These are phyloP conservation scores for Psidium friedrichsthalianum DNA, from an alignment of 345 rosid genomes.

Conservation along the genomic window DNA sequence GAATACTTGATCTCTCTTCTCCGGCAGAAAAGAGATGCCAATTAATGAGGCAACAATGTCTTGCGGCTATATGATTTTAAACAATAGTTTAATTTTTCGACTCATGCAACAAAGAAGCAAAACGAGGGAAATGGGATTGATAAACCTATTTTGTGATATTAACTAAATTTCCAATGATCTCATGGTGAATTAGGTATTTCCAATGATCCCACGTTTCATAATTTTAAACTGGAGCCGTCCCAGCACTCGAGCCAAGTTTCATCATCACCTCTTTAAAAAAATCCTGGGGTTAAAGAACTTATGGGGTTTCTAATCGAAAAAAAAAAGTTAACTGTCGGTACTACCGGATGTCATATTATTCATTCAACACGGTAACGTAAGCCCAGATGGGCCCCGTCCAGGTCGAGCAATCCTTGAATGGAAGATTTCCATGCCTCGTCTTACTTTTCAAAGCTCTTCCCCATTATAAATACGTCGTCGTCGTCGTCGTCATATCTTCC, in stretches of 20 bases:
- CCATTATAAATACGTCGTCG: neutral
- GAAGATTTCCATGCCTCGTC: neutral
- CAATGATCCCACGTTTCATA: neutral
- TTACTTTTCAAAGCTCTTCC: neutral
- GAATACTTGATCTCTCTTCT: neutral
- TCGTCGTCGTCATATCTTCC: neutral
- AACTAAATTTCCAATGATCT: no score
- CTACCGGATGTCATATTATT: neutral
- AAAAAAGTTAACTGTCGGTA: neutral
- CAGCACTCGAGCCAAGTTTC: neutral
- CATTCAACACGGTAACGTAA: neutral
- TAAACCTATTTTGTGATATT: no score
- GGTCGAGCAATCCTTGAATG: neutral
- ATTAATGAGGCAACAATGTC: no score
- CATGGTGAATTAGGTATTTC: no score
- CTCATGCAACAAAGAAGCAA: neutral
- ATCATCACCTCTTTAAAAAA: neutral
- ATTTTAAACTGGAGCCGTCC: neutral
- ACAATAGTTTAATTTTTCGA: neutral
- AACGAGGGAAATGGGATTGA: neutral
- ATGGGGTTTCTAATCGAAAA: neutral
- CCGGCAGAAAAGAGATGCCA: neutral
- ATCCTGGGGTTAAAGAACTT: neutral
- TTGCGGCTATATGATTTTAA: no score
- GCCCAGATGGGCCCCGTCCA: neutral